Percentiles rank a stretch among this genome's conserved stretches.
Conservation (phyloP, 345 rosid species). For the Nasturtium officinale region DNA sequence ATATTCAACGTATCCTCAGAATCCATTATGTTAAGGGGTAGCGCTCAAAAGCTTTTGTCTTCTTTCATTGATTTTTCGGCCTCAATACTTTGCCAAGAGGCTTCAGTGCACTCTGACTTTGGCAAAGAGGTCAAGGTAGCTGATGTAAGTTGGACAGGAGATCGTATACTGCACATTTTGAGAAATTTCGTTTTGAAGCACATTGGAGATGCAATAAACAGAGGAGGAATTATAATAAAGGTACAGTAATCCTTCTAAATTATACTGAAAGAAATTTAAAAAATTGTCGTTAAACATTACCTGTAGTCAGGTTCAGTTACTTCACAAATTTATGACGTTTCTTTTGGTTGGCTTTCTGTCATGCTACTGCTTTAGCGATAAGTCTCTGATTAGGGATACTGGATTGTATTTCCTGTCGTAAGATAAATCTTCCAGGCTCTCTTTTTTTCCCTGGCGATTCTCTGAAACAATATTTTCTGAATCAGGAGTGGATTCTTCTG, state of each 20-base stretch:
- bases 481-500: conserved; percentile 90
- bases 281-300: conserved; percentile 1
- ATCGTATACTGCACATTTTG: conserved; percentile 49
- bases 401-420: neutral
- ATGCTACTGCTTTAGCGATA: conserved; percentile 12
- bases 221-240: conserved; percentile 63
- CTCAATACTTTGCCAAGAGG: conserved; percentile 49
- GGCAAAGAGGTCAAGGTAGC: conserved; percentile 42
- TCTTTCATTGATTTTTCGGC: conserved; percentile 75
- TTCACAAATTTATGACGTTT: conserved; percentile 7
- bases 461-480: conserved; percentile 21
- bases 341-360: conserved; percentile 7
- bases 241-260: conserved; percentile 45
- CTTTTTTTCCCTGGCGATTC: conserved; percentile 7
- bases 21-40: conserved; percentile 67
- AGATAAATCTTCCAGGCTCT: neutral
- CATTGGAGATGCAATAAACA: conserved; percentile 65
- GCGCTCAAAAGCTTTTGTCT: conserved; percentile 71
- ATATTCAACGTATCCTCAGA: conserved; percentile 76
- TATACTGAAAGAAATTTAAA: neutral
- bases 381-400: conserved; percentile 14
- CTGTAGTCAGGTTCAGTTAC: conserved; percentile 7
- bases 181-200: conserved; percentile 71
- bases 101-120: conserved; percentile 30
- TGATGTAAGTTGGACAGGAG: conserved; percentile 62